Conservation (phyloP, 805 yeast genomes). For the Blastobotrys mokoenaii region DNA sequence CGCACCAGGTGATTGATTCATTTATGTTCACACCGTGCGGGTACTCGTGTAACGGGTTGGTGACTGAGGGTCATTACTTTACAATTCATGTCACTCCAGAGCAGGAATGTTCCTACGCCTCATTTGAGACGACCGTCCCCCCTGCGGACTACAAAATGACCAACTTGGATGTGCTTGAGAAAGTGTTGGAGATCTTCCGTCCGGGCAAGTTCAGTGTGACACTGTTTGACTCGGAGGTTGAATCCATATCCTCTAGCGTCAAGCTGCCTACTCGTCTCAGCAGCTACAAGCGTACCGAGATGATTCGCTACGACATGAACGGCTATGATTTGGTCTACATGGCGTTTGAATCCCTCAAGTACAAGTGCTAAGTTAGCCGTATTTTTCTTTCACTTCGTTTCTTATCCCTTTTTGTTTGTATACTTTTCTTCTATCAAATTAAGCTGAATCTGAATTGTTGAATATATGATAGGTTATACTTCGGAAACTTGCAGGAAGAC, state of each 20-base stretch:
- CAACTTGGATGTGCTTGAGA: conserved; percentile 48
- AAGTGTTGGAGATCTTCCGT: conserved; percentile 54
- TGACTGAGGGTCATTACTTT: conserved; percentile 54
- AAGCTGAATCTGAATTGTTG: too few species aligned
- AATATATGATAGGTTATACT: too few species aligned
- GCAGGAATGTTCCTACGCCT: conserved; percentile 88
- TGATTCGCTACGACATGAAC: conserved; percentile 63
- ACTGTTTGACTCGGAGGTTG: conserved; percentile 35
- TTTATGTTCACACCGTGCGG: conserved; percentile 94
- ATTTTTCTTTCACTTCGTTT: too few species aligned
- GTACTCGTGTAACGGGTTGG: conserved; percentile 77
- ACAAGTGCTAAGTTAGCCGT: not conserved
- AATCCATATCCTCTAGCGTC: conserved; percentile 6
- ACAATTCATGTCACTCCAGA: conserved; percentile 95
- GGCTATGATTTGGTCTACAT: conserved; percentile 66
- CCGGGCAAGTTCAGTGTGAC: conserved; percentile 71
- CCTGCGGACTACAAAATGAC: conserved; percentile 31
- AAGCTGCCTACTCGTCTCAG: conserved; percentile 26
- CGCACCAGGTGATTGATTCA: conserved; percentile 52
- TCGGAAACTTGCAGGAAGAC: too few species aligned
- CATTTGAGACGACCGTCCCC: conserved; percentile 84
- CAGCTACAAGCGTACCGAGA: conserved; percentile 56
- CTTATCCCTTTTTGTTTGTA: too few species aligned
- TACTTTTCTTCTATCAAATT: too few species aligned
- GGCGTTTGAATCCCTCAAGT: conserved; percentile 37